Evolutionary conservation across 2,329 filamentous ascomycete genomes (phyloP).

Genomic region (Claviceps sp.): DNA sequence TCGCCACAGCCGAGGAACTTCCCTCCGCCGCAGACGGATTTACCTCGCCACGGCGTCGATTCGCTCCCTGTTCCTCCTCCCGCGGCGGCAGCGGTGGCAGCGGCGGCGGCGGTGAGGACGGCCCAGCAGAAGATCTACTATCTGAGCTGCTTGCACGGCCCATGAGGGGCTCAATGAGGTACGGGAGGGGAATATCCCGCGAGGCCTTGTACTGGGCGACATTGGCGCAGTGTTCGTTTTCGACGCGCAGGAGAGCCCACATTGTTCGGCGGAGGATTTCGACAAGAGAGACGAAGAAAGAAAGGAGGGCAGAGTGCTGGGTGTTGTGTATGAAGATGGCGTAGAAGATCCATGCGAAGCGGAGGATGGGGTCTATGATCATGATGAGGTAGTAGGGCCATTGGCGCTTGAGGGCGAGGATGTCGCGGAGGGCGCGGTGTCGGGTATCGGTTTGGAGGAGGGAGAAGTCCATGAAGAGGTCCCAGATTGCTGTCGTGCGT

Average conservation of each 20-base stretch:
- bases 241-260: slow-evolving; percentile 87
- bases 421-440: slow-evolving; percentile 57
- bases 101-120: too few species aligned
- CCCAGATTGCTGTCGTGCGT: slow-evolving; percentile 56
- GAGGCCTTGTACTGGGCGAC: slow-evolving; percentile 83
- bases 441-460: slow-evolving; percentile 65
- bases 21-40: slow-evolving; percentile 4
- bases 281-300: slow-evolving; percentile 63
- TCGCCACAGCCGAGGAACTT: slow-evolving; percentile 12
- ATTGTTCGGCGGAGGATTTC: slow-evolving; percentile 78
- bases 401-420: slow-evolving; percentile 61
- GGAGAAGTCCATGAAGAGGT: slow-evolving; percentile 92
- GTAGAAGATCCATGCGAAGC: slow-evolving; percentile 93
- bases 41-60: slow-evolving; percentile 4
- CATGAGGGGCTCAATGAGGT: slow-evolving; percentile 43
- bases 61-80: slow-evolving; percentile 7
- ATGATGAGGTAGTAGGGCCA: slow-evolving; percentile 86
- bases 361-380: slow-evolving; percentile 66
- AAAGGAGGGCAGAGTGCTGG: slow-evolving; percentile 72
- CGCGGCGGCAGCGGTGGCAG: too few species aligned
- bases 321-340: slow-evolving; percentile 66
- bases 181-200: slow-evolving; percentile 76
- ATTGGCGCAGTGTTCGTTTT: slow-evolving; percentile 94
- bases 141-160: slow-evolving; percentile 29
- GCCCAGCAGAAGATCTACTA: background rate